Evolutionary conservation across 305 asterid species (phyloP), one percentile per base, ranked within the genome.

Genomic region (Solanum hybrid): DNA sequence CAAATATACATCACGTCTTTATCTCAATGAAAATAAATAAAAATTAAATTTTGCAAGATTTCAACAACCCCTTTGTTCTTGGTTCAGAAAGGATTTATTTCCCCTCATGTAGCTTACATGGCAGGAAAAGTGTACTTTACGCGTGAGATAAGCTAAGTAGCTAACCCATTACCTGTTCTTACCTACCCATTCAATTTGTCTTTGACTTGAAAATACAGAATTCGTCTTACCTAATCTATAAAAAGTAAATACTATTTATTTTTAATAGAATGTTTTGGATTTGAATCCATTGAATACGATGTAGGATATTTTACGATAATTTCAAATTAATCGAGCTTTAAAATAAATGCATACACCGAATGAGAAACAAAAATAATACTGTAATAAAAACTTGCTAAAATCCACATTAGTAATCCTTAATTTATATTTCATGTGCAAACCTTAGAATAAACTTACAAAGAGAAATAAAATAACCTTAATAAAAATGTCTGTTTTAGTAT

Each of bases 291-390:
- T 7, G 11, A 18, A 57, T 57, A 18, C 2, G 5, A 57, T 57
- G 5, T 57, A 20, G 24, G 0, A 8, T 0, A 18, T 57, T 57
- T 6, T 0, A 1, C 4, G 1, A 18, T 18, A 57, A 57, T 14
- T 7, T 57, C 2, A 57, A 0, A 57, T 57, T 57, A 20, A 7
- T 18, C 1, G 1, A 20, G 71, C 71, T 20, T 1, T 0, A 3
- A 61, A 61, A 8, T 61, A 61, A 61, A 8, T 61, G 0, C 1
- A 14, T 46, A 46, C 8, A 14, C 2, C 4, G 24, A 57, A 57
- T 57, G n/a, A 16, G 4, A 7, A 57, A 57, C 1, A 57, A 57
- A 57, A 57, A 57, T 18, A 57, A 57, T 42, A 12, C 3, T 12
- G 3, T 16, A 57, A 57, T 6, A 57, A 57, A 57, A 57, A 18